Percentiles rank a stretch among this genome's conserved stretches.
Conservation (phyloP, 495 filamentous ascomycete species). For the Penicillium diatomitis region DNA sequence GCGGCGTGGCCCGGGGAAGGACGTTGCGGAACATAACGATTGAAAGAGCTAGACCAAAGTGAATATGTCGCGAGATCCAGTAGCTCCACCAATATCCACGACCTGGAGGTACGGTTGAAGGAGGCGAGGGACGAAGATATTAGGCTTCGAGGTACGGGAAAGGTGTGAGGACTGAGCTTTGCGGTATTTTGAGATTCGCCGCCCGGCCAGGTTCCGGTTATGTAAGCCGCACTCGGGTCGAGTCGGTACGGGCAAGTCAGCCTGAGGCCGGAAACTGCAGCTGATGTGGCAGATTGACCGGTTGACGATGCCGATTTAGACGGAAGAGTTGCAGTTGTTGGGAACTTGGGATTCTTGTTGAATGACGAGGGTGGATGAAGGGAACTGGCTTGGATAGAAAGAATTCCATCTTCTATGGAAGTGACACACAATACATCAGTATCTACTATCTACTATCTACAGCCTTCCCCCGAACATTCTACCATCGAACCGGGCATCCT, state of each 20-base stretch:
- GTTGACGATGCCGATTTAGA: neutral
- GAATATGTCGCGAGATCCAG: constrained; percentile 12
- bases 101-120: constrained; percentile 14
- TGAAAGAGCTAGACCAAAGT: constrained; percentile 18
- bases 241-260: constrained; percentile 9
- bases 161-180: constrained; percentile 24
- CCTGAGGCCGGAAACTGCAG: constrained; percentile 1
- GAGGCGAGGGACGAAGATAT: constrained; percentile 15
- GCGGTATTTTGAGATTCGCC: constrained; percentile 19
- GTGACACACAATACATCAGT: neutral
- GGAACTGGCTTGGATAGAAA: neutral
- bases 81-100: constrained; percentile 23
- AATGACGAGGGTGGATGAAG: neutral
- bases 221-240: constrained; percentile 19
- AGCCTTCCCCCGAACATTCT: too few species aligned
- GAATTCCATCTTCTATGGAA: too few species aligned
- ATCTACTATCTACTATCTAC: too few species aligned
- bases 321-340: neutral
- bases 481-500: too few species aligned
- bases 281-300: constrained; percentile 6
- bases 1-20: constrained; percentile 56
- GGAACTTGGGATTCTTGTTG: neutral
- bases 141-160: constrained; percentile 21
- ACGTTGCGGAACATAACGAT: constrained; percentile 63
- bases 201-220: constrained; percentile 3